Evolutionary conservation across 2,329 filamentous ascomycete species (phyloP), one percentile per base, ranked within the genome.

Genomic region (Lasiodiplodia sp.): DNA sequence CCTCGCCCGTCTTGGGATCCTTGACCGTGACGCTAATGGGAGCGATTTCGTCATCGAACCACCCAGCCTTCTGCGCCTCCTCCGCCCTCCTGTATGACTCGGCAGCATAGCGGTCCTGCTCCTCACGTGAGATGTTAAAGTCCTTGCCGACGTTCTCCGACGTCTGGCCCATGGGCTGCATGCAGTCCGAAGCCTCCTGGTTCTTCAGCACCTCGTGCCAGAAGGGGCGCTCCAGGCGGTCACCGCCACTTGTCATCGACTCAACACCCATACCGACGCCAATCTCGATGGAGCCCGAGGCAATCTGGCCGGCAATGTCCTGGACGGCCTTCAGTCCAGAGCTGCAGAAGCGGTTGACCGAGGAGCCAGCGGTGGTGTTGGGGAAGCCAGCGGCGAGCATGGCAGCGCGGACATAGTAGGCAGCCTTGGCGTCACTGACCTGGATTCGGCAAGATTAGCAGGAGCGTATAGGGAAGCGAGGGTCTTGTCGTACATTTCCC

Each of bases 111-210:
- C 87, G 84, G 81, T 99, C 96, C 83, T 98, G 92, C 78, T 84
- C 83, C 78, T 94, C 90, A 70, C 96, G 88, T 2, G 88, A 83
- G 78, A 99, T 90, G 77, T 91, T 88, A 80, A 98, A 98, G 83
- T 98, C 96, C 60, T 89, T 89, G 74, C 91, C 93, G 34, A 99
- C 94, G 78, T 98, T 98, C 85, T 99, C 96, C 69, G 91, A 95
- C 2, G 96, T 99, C 88, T 97, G 96, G 25, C 96, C 96, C 96
- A 99, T 99, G 73, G 95, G 92, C 86, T 94, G 88, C 88, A 95
- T 88, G 86, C 94, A 96, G 83, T 98, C 95, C 57, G 81, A 81
- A 0, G 93, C 88, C 78, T 97, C 93, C 78, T 93, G 91, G 82
- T 87, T 91, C 73, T 83, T 79, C 57, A 92, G 83, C 70, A 98